Evolutionary conservation across 1,284 basidiomycete genomes (phyloP).

Genomic region (Melanopsichium pennsylvanicum): DNA sequence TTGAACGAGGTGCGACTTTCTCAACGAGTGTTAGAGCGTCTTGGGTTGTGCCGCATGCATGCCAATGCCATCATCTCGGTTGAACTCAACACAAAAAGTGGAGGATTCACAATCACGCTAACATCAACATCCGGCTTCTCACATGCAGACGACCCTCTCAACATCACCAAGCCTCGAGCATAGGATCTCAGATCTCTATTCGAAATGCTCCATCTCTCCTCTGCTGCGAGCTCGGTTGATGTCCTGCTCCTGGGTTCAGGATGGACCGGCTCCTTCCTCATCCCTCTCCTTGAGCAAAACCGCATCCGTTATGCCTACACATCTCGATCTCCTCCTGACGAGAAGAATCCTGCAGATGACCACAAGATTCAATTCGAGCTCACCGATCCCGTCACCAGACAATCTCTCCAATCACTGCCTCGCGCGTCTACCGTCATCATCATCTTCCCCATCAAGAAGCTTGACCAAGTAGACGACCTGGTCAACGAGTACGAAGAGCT

Average conservation of each 20-base stretch:
- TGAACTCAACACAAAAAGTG: too few species aligned
- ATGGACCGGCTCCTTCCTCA: slow-evolving; percentile 75
- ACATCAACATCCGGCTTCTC: too few species aligned
- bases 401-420: slow-evolving; percentile 70
- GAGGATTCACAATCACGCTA: too few species aligned
- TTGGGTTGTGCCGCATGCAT: too few species aligned
- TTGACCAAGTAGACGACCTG: slow-evolving; percentile 39
- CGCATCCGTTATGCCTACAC: slow-evolving; percentile 67
- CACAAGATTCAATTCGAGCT: slow-evolving; percentile 64
- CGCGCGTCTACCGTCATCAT: slow-evolving; percentile 73
- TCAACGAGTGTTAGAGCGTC: too few species aligned
- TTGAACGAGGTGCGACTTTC: too few species aligned
- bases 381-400: slow-evolving; percentile 55
- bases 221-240: slow-evolving; percentile 66
- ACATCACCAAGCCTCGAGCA: too few species aligned
- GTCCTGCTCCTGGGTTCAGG: slow-evolving; percentile 76
- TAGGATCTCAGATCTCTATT: too few species aligned
- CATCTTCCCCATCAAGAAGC: slow-evolving; percentile 68
- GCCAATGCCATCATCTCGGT: too few species aligned
- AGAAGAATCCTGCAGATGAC: slow-evolving; percentile 57
- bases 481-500: slow-evolving; percentile 42
- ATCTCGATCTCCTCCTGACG: slow-evolving; percentile 69
- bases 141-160: too few species aligned
- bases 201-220: not conserved
- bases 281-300: slow-evolving; percentile 69